Conservation (phyloP, 768 basidiomycete species). For the Suillus subaureus region DNA sequence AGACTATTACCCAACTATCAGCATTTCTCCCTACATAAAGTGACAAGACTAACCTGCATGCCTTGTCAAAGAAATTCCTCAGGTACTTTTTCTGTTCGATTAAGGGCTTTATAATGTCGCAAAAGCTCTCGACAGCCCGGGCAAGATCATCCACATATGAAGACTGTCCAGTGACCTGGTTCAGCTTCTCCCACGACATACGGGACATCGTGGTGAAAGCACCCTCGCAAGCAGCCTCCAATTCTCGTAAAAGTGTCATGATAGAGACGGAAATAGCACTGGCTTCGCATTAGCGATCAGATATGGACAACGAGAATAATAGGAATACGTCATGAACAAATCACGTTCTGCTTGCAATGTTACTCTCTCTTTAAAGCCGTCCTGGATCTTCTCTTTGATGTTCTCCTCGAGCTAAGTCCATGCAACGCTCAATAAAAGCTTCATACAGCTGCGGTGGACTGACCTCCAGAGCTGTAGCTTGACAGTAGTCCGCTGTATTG, state of each 20-base stretch:
- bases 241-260: conserved; percentile 74
- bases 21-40: not conserved
- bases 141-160: conserved; percentile 79
- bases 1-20: conserved; percentile 48
- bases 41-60: conserved; percentile 65
- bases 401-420: conserved; percentile 82
- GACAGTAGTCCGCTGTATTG: conserved; percentile 98
- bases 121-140: conserved; percentile 71
- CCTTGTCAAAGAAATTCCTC: conserved; percentile 92
- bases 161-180: conserved; percentile 87
- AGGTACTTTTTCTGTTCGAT: conserved; percentile 96
- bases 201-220: conserved; percentile 77
- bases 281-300: conserved; percentile 4
- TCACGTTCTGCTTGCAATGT: conserved; percentile 86
- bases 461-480: conserved; percentile 87
- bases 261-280: conserved; percentile 89
- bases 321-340: conserved; percentile 77
- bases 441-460: conserved; percentile 13
- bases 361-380: conserved; percentile 76
- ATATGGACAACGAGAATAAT: not conserved
- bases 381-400: conserved; percentile 78
- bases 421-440: conserved; percentile 4
- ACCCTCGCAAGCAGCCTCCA: conserved; percentile 83
- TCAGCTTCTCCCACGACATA: conserved; percentile 75
- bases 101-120: conserved; percentile 74